Evolutionary conservation across 2,329 filamentous ascomycete genomes (phyloP), one percentile per base, ranked within the genome.

Genomic region (Tolypocladium amazonense): DNA sequence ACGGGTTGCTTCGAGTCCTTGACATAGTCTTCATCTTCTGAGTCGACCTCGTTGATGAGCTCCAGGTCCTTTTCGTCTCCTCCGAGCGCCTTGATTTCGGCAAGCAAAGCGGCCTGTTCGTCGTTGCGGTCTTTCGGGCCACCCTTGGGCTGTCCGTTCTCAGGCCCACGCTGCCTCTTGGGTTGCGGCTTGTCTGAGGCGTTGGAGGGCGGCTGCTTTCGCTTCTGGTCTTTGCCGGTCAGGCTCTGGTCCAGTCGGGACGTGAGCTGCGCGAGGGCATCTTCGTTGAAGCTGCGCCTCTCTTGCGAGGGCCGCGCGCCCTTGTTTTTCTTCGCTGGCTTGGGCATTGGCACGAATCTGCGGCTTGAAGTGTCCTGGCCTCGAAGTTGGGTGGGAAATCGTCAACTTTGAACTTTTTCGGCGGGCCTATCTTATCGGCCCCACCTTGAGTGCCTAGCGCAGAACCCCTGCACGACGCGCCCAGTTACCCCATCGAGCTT

Each of bases 41-140:
- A 78, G 39, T 76, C 73, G 15, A 76, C 73, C 61, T 81, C 82
- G 50, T 78, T 81, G 58, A 88, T 79, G 39, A 88, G 77, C 41
- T 83, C 81, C 52, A 87, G 70, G 63, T 88, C 86, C 50, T 83
- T 78, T 70, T 88, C 83, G 58, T 87, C 84, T 18, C 86, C 86
- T 4, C 85, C 86, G 1, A 89, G 75, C 18, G 83, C 83, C 63
- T 79, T 77, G 62, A 88, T 88, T 67, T 88, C 86, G 59, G 83
- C 79, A 9, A 88, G 73, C 5, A 88, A 73, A 15, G 72, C 69
- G 38, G 75, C 73, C n/a, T 71, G 65, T 27, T 71, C 71, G 30
- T 71, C 67, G 14, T 69, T 65, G 20, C 54, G 38, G 41, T 62
- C 38, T 33, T 33, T 43, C 1, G 58, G 14, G 23, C 12, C 59